Conservation (phyloP, 192 early-diverging fungal species). For the Backusella liffmaniae region DNA sequence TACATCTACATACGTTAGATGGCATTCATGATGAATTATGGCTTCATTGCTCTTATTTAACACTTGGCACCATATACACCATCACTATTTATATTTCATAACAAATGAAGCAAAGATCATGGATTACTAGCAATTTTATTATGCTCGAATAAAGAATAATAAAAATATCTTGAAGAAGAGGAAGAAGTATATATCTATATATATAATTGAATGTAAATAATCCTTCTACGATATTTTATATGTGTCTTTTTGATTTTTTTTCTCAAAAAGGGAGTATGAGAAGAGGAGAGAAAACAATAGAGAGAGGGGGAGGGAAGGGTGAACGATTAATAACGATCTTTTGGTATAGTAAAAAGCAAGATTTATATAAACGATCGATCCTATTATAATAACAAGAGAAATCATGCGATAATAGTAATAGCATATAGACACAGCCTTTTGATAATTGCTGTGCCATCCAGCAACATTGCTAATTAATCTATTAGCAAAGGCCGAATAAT, state of each 20-base stretch:
- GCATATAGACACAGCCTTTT: background rate
- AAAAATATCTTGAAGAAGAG: too few species aligned
- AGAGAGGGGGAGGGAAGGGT: background rate
- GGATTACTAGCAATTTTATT: background rate
- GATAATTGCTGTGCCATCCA: constrained; percentile 10
- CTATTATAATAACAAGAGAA: background rate
- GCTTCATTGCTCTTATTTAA: background rate
- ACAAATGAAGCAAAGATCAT: background rate
- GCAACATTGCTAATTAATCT: constrained; percentile 22
- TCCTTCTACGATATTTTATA: background rate
- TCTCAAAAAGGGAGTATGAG: background rate
- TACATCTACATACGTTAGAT: background rate
- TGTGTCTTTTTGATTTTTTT: background rate
- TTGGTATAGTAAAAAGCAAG: background rate
- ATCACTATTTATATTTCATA: background rate
- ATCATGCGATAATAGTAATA: background rate
- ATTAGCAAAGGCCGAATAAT: constrained; percentile 3
- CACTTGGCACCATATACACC: background rate
- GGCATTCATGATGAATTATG: constrained; percentile 4
- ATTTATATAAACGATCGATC: background rate
- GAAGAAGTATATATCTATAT: too few species aligned
- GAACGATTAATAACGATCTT: background rate
- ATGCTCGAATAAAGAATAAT: too few species aligned
- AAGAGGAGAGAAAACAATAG: background rate
- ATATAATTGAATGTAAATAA: background rate